phyloP scores from a whole-genome alignment of 2,329 filamentous ascomycete genomes.

The Dothistroma septosporum region DNA sequence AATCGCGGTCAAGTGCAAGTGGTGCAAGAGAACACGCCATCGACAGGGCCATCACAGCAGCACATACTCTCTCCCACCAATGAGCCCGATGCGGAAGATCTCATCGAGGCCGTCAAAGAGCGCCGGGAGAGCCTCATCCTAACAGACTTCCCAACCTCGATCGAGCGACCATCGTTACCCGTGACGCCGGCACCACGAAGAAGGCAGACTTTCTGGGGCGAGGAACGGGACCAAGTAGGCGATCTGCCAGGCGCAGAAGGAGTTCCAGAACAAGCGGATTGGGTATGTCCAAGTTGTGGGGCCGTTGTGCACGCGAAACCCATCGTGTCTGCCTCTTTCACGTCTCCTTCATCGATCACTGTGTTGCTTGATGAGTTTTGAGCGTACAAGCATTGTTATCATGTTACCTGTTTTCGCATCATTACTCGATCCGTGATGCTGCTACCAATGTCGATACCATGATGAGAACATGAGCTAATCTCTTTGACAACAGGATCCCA shows the following conservation, averaged over 20 bases:
- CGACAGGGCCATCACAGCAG: slow-evolving; percentile 13
- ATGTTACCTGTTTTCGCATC: not conserved
- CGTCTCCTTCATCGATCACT: not conserved
- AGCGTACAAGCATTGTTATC: slow-evolving; percentile 7
- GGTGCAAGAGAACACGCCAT: slow-evolving; percentile 18
- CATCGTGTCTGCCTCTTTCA: not conserved
- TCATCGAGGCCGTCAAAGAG: slow-evolving; percentile 30
- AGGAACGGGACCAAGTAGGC: slow-evolving; percentile 52
- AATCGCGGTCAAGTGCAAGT: slow-evolving; percentile 44
- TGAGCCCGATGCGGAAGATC: slow-evolving; percentile 23
- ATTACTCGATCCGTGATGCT: not conserved
- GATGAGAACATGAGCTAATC: slow-evolving; percentile 11
- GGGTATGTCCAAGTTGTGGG: slow-evolving; percentile 68
- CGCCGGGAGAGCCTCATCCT: slow-evolving; percentile 60
- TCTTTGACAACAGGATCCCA: slow-evolving; percentile 41
- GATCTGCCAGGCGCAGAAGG: slow-evolving; percentile 72
- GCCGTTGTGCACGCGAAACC: slow-evolving; percentile 27
- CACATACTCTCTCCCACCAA: slow-evolving; percentile 25
- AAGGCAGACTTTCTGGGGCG: slow-evolving; percentile 64
- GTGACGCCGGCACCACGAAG: slow-evolving; percentile 82
- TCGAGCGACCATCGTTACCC: slow-evolving; percentile 80
- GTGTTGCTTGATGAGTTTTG: slow-evolving; percentile 2
- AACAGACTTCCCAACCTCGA: slow-evolving; percentile 80
- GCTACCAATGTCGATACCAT: not conserved
- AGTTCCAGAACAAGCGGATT: slow-evolving; percentile 82